Percentiles rank a stretch among this genome's conserved stretches.
These are phyloP conservation scores for Abortiporus biennis DNA, from an alignment of 1,284 basidiomycete genomes.

Conservation along the genomic window DNA sequence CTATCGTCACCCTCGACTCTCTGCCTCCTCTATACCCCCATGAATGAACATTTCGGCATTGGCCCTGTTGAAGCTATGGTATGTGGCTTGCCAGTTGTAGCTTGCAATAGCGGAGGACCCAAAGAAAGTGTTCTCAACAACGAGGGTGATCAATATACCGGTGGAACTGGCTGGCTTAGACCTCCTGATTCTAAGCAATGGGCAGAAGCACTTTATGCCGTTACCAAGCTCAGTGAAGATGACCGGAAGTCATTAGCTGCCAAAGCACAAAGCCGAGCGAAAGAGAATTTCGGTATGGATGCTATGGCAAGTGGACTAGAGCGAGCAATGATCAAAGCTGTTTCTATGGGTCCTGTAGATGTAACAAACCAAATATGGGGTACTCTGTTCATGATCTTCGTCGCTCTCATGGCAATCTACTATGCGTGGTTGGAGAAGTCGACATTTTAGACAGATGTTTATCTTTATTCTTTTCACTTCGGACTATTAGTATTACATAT, in stretches of 20 bases:
- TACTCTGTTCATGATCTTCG: background rate
- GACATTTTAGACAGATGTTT: no score
- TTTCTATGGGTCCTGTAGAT: slow-evolving; percentile 38
- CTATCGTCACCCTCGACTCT: slow-evolving; percentile 61
- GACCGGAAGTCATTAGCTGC: slow-evolving; percentile 45
- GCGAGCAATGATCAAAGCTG: slow-evolving; percentile 46
- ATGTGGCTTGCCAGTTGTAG: slow-evolving; percentile 86
- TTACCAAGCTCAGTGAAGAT: slow-evolving; percentile 43
- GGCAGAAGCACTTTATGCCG: slow-evolving; percentile 60
- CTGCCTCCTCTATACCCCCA: slow-evolving; percentile 87
- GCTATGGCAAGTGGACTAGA: slow-evolving; percentile 65
- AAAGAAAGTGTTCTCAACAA: slow-evolving; percentile 84
- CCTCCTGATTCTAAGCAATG: slow-evolving; percentile 57
- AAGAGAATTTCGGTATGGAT: slow-evolving; percentile 49
- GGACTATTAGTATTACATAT: no score
- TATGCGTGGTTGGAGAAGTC: no score
- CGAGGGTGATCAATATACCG: slow-evolving; percentile 40
- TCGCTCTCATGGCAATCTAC: no score
- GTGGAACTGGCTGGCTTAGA: slow-evolving; percentile 65
- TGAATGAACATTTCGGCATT: slow-evolving; percentile 97
- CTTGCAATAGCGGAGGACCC: slow-evolving; percentile 88
- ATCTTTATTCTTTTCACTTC: no score
- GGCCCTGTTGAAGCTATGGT: slow-evolving; percentile 95
- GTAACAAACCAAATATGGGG: background rate
- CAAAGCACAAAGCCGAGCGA: slow-evolving; percentile 55